Base-by-base conservation (phyloP, 192 early-diverging fungal genomes). In the Umbelopsis ramanniana region DNA sequence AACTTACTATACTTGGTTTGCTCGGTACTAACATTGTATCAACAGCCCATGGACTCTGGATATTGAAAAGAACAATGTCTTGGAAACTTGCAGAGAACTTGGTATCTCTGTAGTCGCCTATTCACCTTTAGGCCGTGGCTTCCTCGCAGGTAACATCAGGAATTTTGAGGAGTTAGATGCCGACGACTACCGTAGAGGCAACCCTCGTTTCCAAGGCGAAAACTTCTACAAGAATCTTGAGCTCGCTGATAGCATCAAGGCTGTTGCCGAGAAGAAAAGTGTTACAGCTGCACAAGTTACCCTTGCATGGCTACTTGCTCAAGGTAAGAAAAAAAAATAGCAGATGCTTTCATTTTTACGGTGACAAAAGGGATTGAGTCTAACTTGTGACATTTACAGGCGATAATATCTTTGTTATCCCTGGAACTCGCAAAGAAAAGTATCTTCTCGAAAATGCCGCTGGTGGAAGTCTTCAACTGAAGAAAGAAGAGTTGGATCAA, bases 31-130 rank as follows among this genome's bases (percentile, higher is more conserved):
- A 50, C 48, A 50, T 50, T 19, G 48, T 15, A 8, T 5, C 46
- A 75, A 66, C 46, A 83, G 82, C 48, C 84, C 89, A 6, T 88
- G 89, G 85, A 78, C 86, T 9, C 76, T 83, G 14, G 80, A 89
- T 37, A 84, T 89, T 23, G 89, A 92, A 79, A 84, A 76, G 1
- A 85, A 92, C 63, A 91, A 87, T 0, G 52, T 92, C 37, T 79
- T 92, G 8, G 84, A 88, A 22, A 81, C 89, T 9, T 91, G 89
- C 72, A 79, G 88, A 46, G 89, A 93, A 71, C 79, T 89, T 7
- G 87, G 87, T 17, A 77, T 91, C 43, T 85, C 81, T 9, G 23
- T 85, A 21, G 84, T 82, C 93, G 43, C 67, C 21, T 68, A 71
- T 26, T 71, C 35, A 4, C 43, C 87, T 35, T 12, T 10, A 86